These are phyloP conservation scores for Teunomyces stri DNA, from an alignment of 805 yeast genomes.

Conservation along the genomic window DNA sequence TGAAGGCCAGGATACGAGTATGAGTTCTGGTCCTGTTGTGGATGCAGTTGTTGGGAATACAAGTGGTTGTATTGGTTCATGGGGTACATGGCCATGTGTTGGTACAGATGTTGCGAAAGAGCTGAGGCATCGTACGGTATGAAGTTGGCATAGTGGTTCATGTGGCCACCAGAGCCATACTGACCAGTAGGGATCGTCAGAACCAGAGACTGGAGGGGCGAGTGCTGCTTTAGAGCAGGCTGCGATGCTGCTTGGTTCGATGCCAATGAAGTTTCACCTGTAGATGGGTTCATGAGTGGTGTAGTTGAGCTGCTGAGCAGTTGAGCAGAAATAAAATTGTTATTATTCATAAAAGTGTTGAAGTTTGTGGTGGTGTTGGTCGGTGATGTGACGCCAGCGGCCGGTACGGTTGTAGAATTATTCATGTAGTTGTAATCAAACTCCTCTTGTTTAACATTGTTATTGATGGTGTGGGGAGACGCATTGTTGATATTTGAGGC, in stretches of 20 bases:
- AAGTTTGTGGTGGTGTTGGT: constrained; percentile 11
- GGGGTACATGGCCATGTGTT: constrained; percentile 3
- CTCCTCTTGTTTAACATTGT: constrained; percentile 13
- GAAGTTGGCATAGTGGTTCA: constrained; percentile 28
- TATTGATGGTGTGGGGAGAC: constrained; percentile 1
- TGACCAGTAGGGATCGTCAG: constrained; percentile 2
- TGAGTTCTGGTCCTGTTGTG: constrained; percentile 4
- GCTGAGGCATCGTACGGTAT: constrained; percentile 13
- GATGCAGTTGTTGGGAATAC: constrained; percentile 6
- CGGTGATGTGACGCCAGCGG: constrained; percentile 3
- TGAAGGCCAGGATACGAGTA: constrained; percentile 6
- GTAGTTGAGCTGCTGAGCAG: neutral
- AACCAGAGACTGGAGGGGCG: constrained; percentile 4
- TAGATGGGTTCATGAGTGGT: neutral
- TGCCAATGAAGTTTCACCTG: neutral
- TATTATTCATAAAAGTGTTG: constrained; percentile 21
- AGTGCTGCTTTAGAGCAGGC: constrained; percentile 5
- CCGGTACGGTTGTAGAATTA: neutral
- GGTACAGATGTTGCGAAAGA: neutral
- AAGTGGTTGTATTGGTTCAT: neutral
- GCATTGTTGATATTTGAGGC: constrained; percentile 10
- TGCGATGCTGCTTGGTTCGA: constrained; percentile 1
- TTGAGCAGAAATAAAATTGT: constrained; percentile 13
- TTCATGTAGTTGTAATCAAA: constrained; percentile 6
- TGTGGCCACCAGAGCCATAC: constrained; percentile 13